Evolutionary conservation across 306 rosid genomes (phyloP).

Genomic region (Clitoria ternatea): DNA sequence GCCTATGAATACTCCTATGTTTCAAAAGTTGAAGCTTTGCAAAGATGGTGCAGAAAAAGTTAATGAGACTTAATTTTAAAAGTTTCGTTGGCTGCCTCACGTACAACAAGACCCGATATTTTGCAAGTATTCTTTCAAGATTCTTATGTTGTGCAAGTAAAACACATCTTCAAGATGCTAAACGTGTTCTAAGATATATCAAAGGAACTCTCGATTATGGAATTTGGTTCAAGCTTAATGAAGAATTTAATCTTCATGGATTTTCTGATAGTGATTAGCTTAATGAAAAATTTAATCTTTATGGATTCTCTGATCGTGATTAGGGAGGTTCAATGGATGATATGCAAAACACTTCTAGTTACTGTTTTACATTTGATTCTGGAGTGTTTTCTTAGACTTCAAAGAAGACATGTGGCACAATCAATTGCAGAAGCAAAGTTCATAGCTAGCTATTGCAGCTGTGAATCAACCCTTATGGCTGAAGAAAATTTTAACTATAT

Average conservation of each 20-base stretch:
- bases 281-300: too few species aligned
- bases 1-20: background rate
- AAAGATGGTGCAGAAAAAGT: background rate
- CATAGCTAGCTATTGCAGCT: background rate
- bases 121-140: too few species aligned
- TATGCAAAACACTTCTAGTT: background rate
- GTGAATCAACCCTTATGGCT: too few species aligned
- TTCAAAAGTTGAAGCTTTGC: background rate
- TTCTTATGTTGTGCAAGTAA: too few species aligned
- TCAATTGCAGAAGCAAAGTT: background rate
- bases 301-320: too few species aligned
- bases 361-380: background rate
- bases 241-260: background rate
- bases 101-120: too few species aligned
- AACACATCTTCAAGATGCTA: background rate
- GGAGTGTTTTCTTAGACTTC: too few species aligned
- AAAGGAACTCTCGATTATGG: background rate
- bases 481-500: too few species aligned
- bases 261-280: too few species aligned
- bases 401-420: background rate
- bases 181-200: background rate
- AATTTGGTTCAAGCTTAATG: background rate
- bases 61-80: background rate
- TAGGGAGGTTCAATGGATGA: background rate
- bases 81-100: background rate